Evolutionary conservation across 257 asterid species (phyloP).

Genomic region (Ilex aquifolium): DNA sequence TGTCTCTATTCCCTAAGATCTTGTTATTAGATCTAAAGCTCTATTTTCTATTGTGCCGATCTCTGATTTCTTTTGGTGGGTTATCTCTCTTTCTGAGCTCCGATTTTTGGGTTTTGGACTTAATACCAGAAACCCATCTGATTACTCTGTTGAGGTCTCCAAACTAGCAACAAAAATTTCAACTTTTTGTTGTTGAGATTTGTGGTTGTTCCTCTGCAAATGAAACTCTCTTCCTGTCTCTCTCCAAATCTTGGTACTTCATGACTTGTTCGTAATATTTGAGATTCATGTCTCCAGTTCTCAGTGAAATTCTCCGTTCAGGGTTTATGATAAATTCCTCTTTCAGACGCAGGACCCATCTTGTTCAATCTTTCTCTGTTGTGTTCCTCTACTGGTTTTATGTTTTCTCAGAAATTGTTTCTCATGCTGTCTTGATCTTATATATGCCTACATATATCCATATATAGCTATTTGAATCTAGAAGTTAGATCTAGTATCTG

Average conservation of each 20-base stretch:
- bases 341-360: conserved; percentile 32
- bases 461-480: not conserved
- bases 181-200: not conserved
- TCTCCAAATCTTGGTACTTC: not conserved
- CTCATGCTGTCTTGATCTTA: not conserved
- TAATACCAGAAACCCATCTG: not conserved
- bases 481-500: not conserved
- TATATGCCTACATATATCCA: not conserved
- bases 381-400: conserved; percentile 56
- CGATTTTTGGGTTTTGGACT: not conserved
- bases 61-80: not conserved
- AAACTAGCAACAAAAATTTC: not conserved
- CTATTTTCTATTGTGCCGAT: not conserved
- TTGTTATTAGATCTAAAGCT: not conserved
- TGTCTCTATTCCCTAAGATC: too few species aligned
- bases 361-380: conserved; percentile 46
- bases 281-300: conserved; percentile 33
- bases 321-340: conserved; percentile 35
- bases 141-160: not conserved
- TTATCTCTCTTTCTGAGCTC: not conserved
- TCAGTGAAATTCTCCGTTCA: conserved; percentile 36
- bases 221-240: too few species aligned
- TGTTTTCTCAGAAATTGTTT: conserved; percentile 28
- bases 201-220: not conserved
- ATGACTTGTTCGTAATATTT: not conserved